Evolutionary conservation across 1,139 yeast genomes (phyloP).

Genomic region (Komagataea norvegica): DNA sequence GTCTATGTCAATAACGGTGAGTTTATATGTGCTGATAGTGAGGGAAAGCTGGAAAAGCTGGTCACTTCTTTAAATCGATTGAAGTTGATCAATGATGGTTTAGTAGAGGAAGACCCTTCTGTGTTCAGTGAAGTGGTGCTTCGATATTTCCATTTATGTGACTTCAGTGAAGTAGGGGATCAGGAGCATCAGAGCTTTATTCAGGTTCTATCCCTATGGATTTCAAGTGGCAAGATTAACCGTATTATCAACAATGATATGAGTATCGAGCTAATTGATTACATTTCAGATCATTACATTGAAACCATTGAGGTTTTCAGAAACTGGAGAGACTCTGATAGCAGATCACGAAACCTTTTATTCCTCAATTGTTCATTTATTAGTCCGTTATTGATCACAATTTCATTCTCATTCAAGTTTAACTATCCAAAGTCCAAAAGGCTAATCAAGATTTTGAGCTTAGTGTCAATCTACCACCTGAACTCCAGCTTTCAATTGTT

Average conservation of each 20-base stretch:
- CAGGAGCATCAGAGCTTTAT: conserved; percentile 9
- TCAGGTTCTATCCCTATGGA: conserved; percentile 12
- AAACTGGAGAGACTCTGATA: not conserved
- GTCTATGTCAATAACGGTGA: not conserved
- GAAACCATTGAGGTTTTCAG: conserved; percentile 14
- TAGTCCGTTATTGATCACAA: conserved; percentile 22
- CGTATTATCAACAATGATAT: conserved; percentile 17
- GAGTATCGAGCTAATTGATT: conserved; percentile 12
- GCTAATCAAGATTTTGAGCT: conserved; percentile 15
- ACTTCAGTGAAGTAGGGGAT: not conserved
- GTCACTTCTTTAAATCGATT: conserved; percentile 12
- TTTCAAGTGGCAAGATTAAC: conserved; percentile 16
- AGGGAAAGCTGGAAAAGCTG: not conserved
- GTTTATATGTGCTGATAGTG: not conserved
- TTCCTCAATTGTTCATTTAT: conserved; percentile 18
- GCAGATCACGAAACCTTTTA: conserved; percentile 2
- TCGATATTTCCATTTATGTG: not conserved
- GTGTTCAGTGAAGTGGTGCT: not conserved
- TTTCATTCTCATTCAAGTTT: conserved; percentile 22
- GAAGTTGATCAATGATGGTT: conserved; percentile 8
- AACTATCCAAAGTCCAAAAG: conserved; percentile 12
- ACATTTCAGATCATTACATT: conserved; percentile 12
- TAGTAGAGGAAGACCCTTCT: not conserved
- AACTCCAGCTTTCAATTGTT: conserved; percentile 9
- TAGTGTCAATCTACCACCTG: conserved; percentile 17